Evolutionary conservation across 192 early-diverging fungal species (phyloP), one percentile per base, ranked within the genome.

Genomic region (Dimargaris cristalligena): DNA sequence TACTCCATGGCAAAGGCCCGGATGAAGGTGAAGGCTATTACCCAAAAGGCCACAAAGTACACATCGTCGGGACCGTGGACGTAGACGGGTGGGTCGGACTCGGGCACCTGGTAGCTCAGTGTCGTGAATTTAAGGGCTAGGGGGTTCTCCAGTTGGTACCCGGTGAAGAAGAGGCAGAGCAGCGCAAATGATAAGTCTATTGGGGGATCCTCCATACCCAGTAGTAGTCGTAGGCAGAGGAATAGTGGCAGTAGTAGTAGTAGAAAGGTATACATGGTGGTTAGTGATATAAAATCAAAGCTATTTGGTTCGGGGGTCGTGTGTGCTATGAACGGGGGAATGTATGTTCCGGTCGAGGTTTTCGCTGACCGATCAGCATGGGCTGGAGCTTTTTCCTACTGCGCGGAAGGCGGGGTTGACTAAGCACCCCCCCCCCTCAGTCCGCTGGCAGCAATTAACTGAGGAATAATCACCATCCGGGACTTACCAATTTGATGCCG

Each of bases 41-140:
- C 67, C 83, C 83, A 86, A 65, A 80, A 80, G 30, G 51, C 52
- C 4, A 86, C 74, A 63, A 85, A 80, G 32, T 71, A 75, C n/a
- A 73, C 35, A 58, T 88, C 84, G 20, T 79, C 62, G 8, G 35
- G 38, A 18, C 84, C 82, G 34, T 74, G 74, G 13, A n/a, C 63
- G 61, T 74, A 79, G 14, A 74, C 0, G 1, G 54, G 18, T 20
- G 32, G 32, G 31, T 56, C 32, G 9, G 29, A 13, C 11, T 33
- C 34, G 26, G 34, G 18, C 18, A 56, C 31, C 2, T 18, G 54
- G 34, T 56, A 23, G 16, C 54, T 23, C 23, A 56, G 34, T 16
- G 28, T 34, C 31, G 34, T 33, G 31, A 56, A 56, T 29, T 56
- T 56, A 18, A 13, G 29, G 16, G 54, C 54, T 14, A 56, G 30